phyloP scores from a whole-genome alignment of 2,329 filamentous ascomycete species.

The Aspergillus hiratsukae region DNA sequence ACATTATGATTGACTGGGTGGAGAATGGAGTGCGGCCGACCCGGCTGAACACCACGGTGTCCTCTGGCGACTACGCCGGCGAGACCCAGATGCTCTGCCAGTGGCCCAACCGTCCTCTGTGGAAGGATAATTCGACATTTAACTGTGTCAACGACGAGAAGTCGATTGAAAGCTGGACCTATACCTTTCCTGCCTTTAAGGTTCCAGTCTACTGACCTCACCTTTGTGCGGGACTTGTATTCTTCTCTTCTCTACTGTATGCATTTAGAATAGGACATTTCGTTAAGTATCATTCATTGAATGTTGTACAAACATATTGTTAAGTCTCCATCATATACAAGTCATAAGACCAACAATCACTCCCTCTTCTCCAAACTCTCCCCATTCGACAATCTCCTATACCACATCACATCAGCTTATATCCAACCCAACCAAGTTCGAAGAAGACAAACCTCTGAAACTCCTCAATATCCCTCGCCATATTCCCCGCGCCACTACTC shows the following conservation, averaged over 20 bases:
- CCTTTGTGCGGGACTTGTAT: neutral
- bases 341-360: neutral
- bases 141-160: constrained; percentile 37
- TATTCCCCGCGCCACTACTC: constrained; percentile 13
- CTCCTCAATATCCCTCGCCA: constrained; percentile 41
- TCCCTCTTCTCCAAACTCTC: neutral
- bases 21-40: constrained; percentile 46
- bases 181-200: constrained; percentile 37
- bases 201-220: constrained; percentile 34
- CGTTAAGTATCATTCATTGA: too few relatives aligned
- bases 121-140: constrained; percentile 30
- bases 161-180: constrained; percentile 39
- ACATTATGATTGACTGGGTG: constrained; percentile 50
- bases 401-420: neutral
- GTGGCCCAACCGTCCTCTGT: constrained; percentile 31
- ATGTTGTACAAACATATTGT: too few relatives aligned
- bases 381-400: neutral
- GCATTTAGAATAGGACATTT: too few relatives aligned
- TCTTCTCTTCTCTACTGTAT: neutral
- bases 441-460: neutral
- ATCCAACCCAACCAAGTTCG: neutral
- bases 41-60: constrained; percentile 41
- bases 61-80: constrained; percentile 25
- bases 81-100: constrained; percentile 33
- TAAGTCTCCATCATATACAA: too few relatives aligned